These are phyloP conservation scores for Metschnikowia baotianmanensis DNA, from an alignment of 805 yeast genomes.

Conservation along the genomic window DNA sequence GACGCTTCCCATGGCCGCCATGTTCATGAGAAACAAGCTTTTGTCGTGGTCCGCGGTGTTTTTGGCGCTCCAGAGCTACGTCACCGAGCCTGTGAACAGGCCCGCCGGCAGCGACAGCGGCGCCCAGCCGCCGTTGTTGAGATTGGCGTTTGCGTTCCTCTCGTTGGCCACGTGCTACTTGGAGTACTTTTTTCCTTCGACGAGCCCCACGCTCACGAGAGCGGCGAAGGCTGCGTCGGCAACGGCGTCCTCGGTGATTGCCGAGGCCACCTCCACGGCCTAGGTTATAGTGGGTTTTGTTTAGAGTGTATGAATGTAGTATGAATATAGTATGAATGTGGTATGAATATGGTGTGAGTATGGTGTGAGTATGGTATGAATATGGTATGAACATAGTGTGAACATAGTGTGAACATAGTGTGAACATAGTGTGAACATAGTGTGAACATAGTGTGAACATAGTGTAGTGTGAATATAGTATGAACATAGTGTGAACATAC, in stretches of 20 bases:
- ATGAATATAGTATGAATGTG: too few relatives aligned
- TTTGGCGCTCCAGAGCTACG: constrained; percentile 46
- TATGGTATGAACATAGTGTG: too few relatives aligned
- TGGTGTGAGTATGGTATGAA: too few relatives aligned
- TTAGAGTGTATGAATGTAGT: too few relatives aligned
- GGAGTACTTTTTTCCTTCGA: constrained; percentile 48
- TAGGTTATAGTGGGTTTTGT: background rate
- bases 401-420: too few relatives aligned
- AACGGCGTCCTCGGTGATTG: constrained; percentile 14
- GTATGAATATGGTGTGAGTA: too few relatives aligned
- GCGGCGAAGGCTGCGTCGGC: constrained; percentile 17
- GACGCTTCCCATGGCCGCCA: constrained; percentile 66
- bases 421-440: too few relatives aligned
- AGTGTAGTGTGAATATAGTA: too few relatives aligned
- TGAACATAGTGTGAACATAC: too few relatives aligned
- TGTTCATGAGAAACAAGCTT: constrained; percentile 58
- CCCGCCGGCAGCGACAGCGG: constrained; percentile 23
- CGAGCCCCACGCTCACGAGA: constrained; percentile 31
- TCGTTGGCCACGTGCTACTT: constrained; percentile 54
- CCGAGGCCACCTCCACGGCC: constrained; percentile 15
- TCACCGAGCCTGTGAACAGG: constrained; percentile 42
- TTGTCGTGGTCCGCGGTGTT: constrained; percentile 57
- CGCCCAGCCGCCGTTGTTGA: constrained; percentile 48
- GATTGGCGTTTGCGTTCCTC: constrained; percentile 43
- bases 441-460: too few relatives aligned